Base-by-base conservation (phyloP, 176 grass and related monocot genomes). In the Oryza longistaminata region DNA sequence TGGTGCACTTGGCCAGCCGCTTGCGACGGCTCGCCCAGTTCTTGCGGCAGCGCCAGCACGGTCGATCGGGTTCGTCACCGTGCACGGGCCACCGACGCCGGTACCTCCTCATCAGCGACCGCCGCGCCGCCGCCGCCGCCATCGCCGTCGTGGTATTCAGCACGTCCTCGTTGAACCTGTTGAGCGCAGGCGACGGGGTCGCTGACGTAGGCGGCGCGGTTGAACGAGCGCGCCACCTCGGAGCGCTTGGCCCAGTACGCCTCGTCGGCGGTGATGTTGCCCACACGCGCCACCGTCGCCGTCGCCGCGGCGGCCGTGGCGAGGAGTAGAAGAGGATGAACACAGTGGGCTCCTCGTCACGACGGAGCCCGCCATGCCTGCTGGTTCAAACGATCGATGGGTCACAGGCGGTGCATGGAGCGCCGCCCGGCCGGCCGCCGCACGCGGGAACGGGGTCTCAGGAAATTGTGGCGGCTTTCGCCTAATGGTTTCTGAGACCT, bases 1-100 rank as follows among this genome's bases (percentile, higher is more conserved):
- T 70, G 0, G 74, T 82, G 48, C 92, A 93, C 16, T 1, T 25
- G 2, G 91, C 90, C 3, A 97, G 87, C 1, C 74, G 81, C 84
- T 97, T 92, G 13, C 90, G 90, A 42, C 91, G 3, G 0, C 0
- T 37, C 6, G 83, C 88, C 95, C 95, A 94, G 72, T 91, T 71
- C 27, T 6, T n/a, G 24, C 77, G 80, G 86, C 95, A 94, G 2
- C 95, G 52, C 95, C 95, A 97, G 79, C 92, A 97, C 61, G 74
- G 77, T 97, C 92, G 77, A 97, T 94, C 0, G 90, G 90, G 66
- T 94, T 97, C 2, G 92, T 97, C n/a, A 90, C 92, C 52, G 37
- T 3, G 83, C 94, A 94, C 11, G 79, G 75, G 2, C 90, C 74
- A 0, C 3, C 3, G 2, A 31, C 29, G 29, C 29, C 29, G 44